Evolutionary conservation across 352 stramenopile genomes (phyloP), one percentile per base, ranked within the genome.

Genomic region (Phytophthora uliginosa): DNA sequence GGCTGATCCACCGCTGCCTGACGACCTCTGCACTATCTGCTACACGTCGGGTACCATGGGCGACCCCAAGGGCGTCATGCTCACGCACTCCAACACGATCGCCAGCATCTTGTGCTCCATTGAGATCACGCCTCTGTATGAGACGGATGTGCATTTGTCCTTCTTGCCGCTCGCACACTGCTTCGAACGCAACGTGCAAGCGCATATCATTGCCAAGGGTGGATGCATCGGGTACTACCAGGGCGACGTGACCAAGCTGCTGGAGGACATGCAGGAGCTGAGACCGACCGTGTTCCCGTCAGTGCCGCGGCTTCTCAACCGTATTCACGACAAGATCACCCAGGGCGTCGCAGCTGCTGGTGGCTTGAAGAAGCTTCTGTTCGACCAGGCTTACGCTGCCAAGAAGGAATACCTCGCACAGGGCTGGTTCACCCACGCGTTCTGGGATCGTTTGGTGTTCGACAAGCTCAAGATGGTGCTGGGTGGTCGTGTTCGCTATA

Each of bases 401-500:
- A 98, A 98, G 80, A 89, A 87, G 54, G 75, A 66, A 38, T 77
- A 75, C 48, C 55, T 80, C 13, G 82, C 83, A 34, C 66, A 83
- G 13, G 81, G 82, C 4, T 76, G 78, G 48, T 78, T 76, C 36
- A 78, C 69, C 15, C 82, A 92, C 53, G 71, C 76, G 1, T 73
- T 99, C 24, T 99, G 96, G 85, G 97, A 99, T 83, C 76, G 82
- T 26, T 75, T 99, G 31, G 84, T 99, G 56, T 99, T 99, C 69
- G 86, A 90, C 69, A 98, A 98, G 75, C 88, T 99, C 62, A 97
- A 97, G 69, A 86, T 82, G 55, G 86, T 88, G 26, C 69, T 99
- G 10, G 97, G 97, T 28, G 92, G 96, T 48, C 81, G 91, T 36
- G 69, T 98, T 42, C 85, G 92, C 24, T 63, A 98, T 31, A 97